Base-by-base conservation (phyloP, 129 eudicot species). In the Flaveria bidentis region DNA sequence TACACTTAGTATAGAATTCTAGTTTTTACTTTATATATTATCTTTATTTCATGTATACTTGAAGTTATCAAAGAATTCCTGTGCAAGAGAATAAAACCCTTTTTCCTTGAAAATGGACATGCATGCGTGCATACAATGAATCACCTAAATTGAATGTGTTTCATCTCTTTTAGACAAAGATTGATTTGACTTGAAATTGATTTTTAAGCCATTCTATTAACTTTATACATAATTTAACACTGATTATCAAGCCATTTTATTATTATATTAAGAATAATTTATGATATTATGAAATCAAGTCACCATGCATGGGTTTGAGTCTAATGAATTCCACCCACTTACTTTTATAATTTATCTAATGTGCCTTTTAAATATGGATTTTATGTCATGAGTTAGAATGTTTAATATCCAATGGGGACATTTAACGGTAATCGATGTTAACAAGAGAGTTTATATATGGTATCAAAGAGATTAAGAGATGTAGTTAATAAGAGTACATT, bases 291-390 rank as follows among this genome's bases (percentile, higher is more conserved):
- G 12, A 17, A 52, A 72, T 30, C 11, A 72, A 18, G 8, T 46
- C 67, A 51, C 73, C 11, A 71, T 71, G 72, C 72, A 51, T 79
- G 83, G 67, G 56, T 72, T 79, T 51, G 66, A 62, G 67, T 47
- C 36, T 33, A 33, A 33, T 33, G 39, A 33, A 33, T 33, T 33
- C 6, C 39, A 33, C 39, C 39, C 39, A 33, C 39, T 33, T 33
- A 33, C 39, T 33, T 33, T 33, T 4, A 33, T 33, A 4, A 33
- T 33, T 33, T 33, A 33, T 33, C 39, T 33, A 33, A 33, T 33
- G 39, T 33, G 39, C 39, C 6, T 33, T 33, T 33, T 6, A 4
- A 33, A 33, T 4, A 33, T 33, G 39, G 1, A 33, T 6, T 33
- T 33, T 5, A 33, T 33, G 39, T 33, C 39, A 33, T 33, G 39